Evolutionary conservation across 805 yeast genomes (phyloP), one percentile per base, ranked within the genome.

Genomic region (Spathaspora arborariae): DNA sequence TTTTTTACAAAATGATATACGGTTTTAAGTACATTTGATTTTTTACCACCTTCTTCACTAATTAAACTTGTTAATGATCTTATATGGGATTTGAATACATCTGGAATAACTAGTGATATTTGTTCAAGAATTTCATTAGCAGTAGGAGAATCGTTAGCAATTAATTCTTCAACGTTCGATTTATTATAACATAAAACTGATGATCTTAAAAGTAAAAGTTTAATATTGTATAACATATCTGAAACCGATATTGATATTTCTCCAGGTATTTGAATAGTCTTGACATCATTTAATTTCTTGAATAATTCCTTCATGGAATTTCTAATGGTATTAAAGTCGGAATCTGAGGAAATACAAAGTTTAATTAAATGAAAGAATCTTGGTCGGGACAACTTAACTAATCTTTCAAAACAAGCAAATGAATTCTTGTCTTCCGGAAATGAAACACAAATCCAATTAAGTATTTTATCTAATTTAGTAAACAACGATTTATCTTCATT

Each of bases 231-330:
- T 2, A 74, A 68, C 68, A 84, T 70, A 41, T 79, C 81, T 5
- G 70, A 67, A 0, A 80, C 64, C 3, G 78, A 62, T 10, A 79
- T 67, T 10, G 62, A 52, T 2, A 41, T 30, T n/a, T 60, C 62
- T 42, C 60, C 53, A 36, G 67, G 64, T 8, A 68, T 47, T 43
- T 63, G 68, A 42, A 81, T 66, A 38, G 70, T 66, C 46, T 81
- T 80, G 0, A 78, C 58, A 45, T 83, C 88, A 6, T 67, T 63
- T 5, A 85, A 51, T 54, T 84, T 81, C 4, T 65, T 68, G 20
- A 81, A 63, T 8, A 89, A 60, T 57, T 88, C 96, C 48, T 76
- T 79, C 45, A 83, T 72, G 6, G 90, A 77, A 45, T 78, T 84
- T 27, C 70, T 68, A 2, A 88, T 75, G 0, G 85, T 78, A 21